These are phyloP conservation scores for Curvularia eragrostidis DNA, from an alignment of 2,329 filamentous ascomycete genomes.

Conservation along the genomic window DNA sequence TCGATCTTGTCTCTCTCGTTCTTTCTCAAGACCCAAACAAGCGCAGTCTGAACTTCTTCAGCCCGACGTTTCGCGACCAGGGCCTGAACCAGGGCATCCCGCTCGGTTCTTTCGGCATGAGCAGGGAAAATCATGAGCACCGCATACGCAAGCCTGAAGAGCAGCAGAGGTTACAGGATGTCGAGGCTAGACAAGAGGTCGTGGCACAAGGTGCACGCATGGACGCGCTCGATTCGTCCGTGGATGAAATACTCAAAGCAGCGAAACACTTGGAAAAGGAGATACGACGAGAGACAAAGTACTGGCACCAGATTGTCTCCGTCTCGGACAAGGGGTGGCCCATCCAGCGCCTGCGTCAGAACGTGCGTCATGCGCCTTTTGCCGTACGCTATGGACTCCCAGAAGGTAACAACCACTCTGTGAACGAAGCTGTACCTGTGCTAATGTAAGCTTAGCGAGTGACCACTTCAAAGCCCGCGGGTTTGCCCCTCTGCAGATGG, in stretches of 20 bases:
- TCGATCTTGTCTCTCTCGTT: slow-evolving; percentile 43
- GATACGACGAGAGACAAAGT: slow-evolving; percentile 79
- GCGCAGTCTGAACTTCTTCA: slow-evolving; percentile 36
- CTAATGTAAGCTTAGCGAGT: slow-evolving; percentile 52
- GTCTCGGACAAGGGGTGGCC: slow-evolving; percentile 88
- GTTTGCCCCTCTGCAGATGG: slow-evolving; percentile 79
- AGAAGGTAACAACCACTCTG: slow-evolving; percentile 62
- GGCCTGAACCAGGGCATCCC: slow-evolving; percentile 47
- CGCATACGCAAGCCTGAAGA: slow-evolving; percentile 30
- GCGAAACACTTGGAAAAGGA: slow-evolving; percentile 77
- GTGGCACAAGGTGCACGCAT: slow-evolving; percentile 75
- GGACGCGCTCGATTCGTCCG: slow-evolving; percentile 75
- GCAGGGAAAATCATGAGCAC: slow-evolving; percentile 30
- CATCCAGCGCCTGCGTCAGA: slow-evolving; percentile 55
- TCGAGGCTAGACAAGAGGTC: slow-evolving; percentile 51
- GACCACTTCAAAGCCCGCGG: slow-evolving; percentile 70
- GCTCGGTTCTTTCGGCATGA: slow-evolving; percentile 40
- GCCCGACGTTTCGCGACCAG: slow-evolving; percentile 34
- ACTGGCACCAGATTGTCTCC: slow-evolving; percentile 85
- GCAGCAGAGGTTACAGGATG: slow-evolving; percentile 41
- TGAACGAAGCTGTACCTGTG: neutral
- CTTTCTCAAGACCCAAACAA: slow-evolving; percentile 42
- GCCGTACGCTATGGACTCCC: slow-evolving; percentile 90
- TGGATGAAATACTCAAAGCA: slow-evolving; percentile 75
- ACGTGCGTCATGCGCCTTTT: slow-evolving; percentile 72